These are phyloP conservation scores for Albugo laibachii DNA, from an alignment of 352 stramenopile species.

Conservation along the genomic window DNA sequence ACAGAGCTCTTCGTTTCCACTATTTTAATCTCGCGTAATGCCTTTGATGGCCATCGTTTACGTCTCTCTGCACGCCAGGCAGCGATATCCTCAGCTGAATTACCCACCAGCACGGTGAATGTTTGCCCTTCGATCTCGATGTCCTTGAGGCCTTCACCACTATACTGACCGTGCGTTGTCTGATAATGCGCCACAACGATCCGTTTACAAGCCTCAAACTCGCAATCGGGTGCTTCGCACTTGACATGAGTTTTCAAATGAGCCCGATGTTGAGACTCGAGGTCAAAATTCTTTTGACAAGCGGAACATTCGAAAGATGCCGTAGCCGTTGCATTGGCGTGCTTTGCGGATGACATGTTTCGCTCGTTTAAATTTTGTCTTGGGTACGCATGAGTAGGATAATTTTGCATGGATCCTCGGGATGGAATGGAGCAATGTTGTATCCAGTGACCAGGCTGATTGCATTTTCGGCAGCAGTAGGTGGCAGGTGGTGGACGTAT, in stretches of 20 bases:
- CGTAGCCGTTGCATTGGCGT: background rate
- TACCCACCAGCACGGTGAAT: conserved; percentile 67
- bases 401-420: background rate
- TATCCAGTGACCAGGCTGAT: conserved; percentile 59
- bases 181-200: conserved; percentile 53
- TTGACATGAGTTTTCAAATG: conserved; percentile 49
- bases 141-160: conserved; percentile 48
- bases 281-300: conserved; percentile 49
- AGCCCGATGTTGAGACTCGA: conserved; percentile 46
- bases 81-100: conserved; percentile 57
- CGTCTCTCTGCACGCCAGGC: conserved; percentile 60
- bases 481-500: conserved; percentile 19
- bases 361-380: no score
- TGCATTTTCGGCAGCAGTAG: conserved; percentile 66
- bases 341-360: background rate
- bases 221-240: conserved; percentile 30
- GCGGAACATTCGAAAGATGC: conserved; percentile 28
- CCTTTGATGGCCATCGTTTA: conserved; percentile 32
- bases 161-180: conserved; percentile 44
- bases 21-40: background rate
- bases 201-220: conserved; percentile 52
- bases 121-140: conserved; percentile 75
- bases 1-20: conserved; percentile 6
- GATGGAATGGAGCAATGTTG: conserved; percentile 25
- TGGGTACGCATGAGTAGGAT: background rate